These are phyloP conservation scores for Fraxinus velutina DNA, from an alignment of 305 asterid species.

Conservation along the genomic window DNA sequence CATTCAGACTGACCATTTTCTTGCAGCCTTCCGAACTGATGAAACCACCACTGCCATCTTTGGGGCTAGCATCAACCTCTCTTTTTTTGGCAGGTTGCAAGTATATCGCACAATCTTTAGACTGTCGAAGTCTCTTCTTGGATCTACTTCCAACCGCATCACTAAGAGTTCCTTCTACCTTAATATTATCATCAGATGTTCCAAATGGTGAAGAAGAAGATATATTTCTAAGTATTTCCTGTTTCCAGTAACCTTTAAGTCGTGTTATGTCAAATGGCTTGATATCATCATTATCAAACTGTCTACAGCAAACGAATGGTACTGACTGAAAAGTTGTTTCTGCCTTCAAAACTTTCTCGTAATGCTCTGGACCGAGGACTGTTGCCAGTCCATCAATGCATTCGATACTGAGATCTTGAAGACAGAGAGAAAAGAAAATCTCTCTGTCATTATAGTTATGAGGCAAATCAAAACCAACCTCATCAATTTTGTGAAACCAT, in stretches of 20 bases:
- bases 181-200: slow-evolving; percentile 24
- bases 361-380: slow-evolving; percentile 86
- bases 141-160: slow-evolving; percentile 47
- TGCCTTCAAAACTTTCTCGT: slow-evolving; percentile 35
- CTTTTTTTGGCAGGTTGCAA: slow-evolving; percentile 25
- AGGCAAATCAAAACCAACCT: slow-evolving; percentile 86
- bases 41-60: slow-evolving; percentile 14
- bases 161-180: slow-evolving; percentile 25
- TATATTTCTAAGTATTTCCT: slow-evolving; percentile 44
- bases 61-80: slow-evolving; percentile 24
- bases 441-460: slow-evolving; percentile 72
- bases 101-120: slow-evolving; percentile 34
- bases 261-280: slow-evolving; percentile 59
- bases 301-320: slow-evolving; percentile 72
- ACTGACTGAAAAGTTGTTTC: slow-evolving; percentile 33
- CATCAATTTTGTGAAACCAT: slow-evolving; percentile 96
- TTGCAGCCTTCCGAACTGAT: slow-evolving; percentile 11
- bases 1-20: slow-evolving; percentile 12
- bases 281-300: slow-evolving; percentile 59
- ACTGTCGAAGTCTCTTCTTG: slow-evolving; percentile 54
- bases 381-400: slow-evolving; percentile 91
- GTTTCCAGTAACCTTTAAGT: slow-evolving; percentile 73
- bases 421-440: slow-evolving; percentile 90
- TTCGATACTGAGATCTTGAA: slow-evolving; percentile 84
- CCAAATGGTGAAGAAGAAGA: slow-evolving; percentile 16